Base-by-base conservation (phyloP, 441 rosid species). In the Populus tomentosa region DNA sequence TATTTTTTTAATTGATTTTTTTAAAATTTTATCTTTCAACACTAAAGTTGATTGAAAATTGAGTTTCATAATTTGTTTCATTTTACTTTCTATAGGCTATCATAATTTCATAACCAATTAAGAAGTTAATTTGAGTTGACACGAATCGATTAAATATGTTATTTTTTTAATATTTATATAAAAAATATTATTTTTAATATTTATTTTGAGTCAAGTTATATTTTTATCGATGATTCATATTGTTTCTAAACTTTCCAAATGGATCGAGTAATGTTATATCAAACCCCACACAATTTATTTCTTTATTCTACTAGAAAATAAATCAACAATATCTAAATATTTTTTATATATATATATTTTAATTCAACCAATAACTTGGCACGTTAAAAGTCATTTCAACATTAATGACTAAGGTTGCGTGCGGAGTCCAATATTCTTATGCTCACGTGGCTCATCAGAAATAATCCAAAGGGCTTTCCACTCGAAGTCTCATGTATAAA, bases 181-280 rank as follows among this genome's bases (percentile, higher is more conserved):
- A 10, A 40, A 40, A 40, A 33, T 33, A 33, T 33, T 2, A 33
- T 33, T 0, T 10, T 11, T 40, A 10, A 10, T 3, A 10, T 10
- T 40, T 10, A 40, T 40, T 40, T 40, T 40, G 7, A 40, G 0
- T 40, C 1, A 40, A 3, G 10, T 40, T 40, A 40, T 10, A 38
- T 38, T 38, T 38, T 38, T 40, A 10, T 0, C 0, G 1, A 1
- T 10, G 0, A 2, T 10, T 10, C 0, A 0, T 38, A 10, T 38
- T 10, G 0, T 3, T 40, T 40, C 13, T 40, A 10, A 1, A 40
- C 1, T 0, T 0, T 0, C 0, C 0, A 3, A 40, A 10, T 40
- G 0, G 1, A 10, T 2, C 1, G 3, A 3, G 1, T 40, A 1
- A 9, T 10, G 10, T 33, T 33, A 33, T 0, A 33, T 33, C 0